These are phyloP conservation scores for Termitomyces sp. DNA, from an alignment of 1,284 basidiomycete species.

Conservation along the genomic window DNA sequence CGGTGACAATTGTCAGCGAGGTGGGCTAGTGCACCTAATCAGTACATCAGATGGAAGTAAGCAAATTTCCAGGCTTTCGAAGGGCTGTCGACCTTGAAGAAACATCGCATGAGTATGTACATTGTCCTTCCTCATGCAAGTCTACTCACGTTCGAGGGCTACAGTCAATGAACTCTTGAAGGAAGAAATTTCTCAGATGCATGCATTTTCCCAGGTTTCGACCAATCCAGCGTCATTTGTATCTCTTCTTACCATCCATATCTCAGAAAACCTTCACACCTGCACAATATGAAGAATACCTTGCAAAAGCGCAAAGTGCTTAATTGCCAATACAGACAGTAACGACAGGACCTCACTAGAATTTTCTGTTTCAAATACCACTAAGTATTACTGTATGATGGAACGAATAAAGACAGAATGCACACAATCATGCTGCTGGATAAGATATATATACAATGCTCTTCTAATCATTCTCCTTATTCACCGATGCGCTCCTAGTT, in stretches of 20 bases:
- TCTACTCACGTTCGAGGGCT: neutral
- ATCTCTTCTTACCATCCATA: neutral
- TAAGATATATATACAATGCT: neutral
- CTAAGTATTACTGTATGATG: neutral
- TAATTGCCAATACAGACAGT: neutral
- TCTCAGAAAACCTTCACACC: slow-evolving; percentile 71
- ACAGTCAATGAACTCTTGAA: slow-evolving; percentile 74
- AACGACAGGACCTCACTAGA: neutral
- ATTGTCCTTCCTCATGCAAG: neutral
- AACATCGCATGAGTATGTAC: slow-evolving; percentile 59
- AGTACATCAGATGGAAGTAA: neutral
- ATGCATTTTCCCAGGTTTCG: slow-evolving; percentile 78
- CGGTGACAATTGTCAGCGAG: slow-evolving; percentile 70
- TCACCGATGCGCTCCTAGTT: slow-evolving; percentile 5
- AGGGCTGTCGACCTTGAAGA: slow-evolving; percentile 67
- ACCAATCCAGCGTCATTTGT: neutral
- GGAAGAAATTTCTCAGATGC: slow-evolving; percentile 68
- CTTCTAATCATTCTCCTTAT: slow-evolving; percentile 11
- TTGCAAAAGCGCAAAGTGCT: slow-evolving; percentile 1
- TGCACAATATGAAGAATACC: slow-evolving; percentile 53
- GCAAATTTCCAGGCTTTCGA: slow-evolving; percentile 52
- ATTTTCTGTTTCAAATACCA: neutral
- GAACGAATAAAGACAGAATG: neutral
- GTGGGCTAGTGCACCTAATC: slow-evolving; percentile 30
- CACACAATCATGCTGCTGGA: neutral